Percentiles rank a stretch among this genome's conserved stretches.
Evolutionary conservation across 169 alveolate genomes (phyloP).

Genomic region (Pseudocohnilembus persalinus): DNA sequence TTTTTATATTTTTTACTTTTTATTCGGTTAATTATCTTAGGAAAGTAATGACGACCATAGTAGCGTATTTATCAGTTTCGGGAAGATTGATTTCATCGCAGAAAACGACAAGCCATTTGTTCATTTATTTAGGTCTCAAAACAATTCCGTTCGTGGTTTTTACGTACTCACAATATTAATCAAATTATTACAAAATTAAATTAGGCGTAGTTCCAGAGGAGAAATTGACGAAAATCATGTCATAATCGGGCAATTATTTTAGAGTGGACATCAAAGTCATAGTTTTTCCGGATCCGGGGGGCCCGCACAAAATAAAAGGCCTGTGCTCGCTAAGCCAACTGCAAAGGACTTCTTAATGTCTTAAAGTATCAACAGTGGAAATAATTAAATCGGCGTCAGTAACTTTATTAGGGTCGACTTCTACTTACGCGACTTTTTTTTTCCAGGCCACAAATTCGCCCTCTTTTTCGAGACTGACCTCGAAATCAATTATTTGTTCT

Average conservation of each 20-base stretch:
- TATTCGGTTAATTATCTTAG: conserved; percentile 95
- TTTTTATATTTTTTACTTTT: no score
- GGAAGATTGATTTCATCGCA: conserved; percentile 98
- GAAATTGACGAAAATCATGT: conserved; percentile 95
- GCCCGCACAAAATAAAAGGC: conserved; percentile 98
- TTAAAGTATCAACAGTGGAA: conserved; percentile 96
- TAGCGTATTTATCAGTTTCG: conserved; percentile 96
- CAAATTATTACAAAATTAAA: conserved; percentile 92
- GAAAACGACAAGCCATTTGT: conserved; percentile 96
- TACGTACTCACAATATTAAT: conserved; percentile 95
- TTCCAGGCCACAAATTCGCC: conserved; percentile 95
- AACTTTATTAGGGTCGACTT: conserved; percentile 88
- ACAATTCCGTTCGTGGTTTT: conserved; percentile 92
- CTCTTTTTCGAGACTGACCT: conserved; percentile 88
- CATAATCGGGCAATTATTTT: conserved; percentile 92
- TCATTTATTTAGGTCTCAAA: conserved; percentile 93
- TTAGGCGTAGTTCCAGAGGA: conserved; percentile 95
- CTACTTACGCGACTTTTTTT: conserved; percentile 91
- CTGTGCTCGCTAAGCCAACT: conserved; percentile 95
- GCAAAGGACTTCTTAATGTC: conserved; percentile 93
- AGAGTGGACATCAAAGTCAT: conserved; percentile 97
- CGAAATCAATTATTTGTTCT: conserved; percentile 87
- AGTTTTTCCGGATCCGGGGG: conserved; percentile 98
- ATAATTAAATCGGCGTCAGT: conserved; percentile 95
- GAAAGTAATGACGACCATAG: conserved; percentile 95